Percentiles rank a stretch among this genome's conserved stretches.
Conservation (phyloP, 805 yeast genomes). For the Candida pini region DNA sequence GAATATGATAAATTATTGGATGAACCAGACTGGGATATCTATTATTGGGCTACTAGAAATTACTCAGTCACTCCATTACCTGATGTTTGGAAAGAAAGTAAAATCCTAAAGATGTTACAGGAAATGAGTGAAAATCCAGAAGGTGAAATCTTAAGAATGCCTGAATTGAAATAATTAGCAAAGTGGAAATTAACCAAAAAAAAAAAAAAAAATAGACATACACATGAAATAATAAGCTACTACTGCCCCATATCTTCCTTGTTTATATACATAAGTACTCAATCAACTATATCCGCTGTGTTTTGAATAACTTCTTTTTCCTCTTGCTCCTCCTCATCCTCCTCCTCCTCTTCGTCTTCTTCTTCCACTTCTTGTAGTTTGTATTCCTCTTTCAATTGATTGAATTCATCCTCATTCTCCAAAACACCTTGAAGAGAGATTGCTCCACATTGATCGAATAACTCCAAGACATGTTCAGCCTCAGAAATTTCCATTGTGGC, state of each 20-base stretch:
- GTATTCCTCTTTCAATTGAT: conserved; percentile 45
- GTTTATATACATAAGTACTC: conserved; percentile 2
- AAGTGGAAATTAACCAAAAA: background rate
- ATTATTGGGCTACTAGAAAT: conserved; percentile 93
- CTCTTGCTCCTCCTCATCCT: conserved; percentile 9
- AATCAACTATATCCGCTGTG: conserved; percentile 39
- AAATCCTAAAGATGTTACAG: conserved; percentile 60
- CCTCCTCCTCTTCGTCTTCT: conserved; percentile 13
- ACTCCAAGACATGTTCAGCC: conserved; percentile 71
- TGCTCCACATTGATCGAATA: conserved; percentile 75
- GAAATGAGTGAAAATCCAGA: conserved; percentile 69
- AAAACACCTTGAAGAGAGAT: conserved; percentile 74
- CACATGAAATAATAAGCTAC: background rate
- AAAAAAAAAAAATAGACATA: background rate
- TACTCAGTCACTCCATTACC: conserved; percentile 81
- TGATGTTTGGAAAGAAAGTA: conserved; percentile 70
- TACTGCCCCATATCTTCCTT: too few relatives aligned
- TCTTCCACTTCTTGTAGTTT: conserved; percentile 20
- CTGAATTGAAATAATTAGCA: conserved; percentile 39
- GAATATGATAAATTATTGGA: conserved; percentile 85
- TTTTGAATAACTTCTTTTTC: conserved; percentile 1
- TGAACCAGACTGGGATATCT: conserved; percentile 98
- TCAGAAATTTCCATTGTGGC: conserved; percentile 66
- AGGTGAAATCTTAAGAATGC: conserved; percentile 80
- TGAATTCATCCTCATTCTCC: conserved; percentile 68